These are phyloP conservation scores for Lophiotrema nucula DNA, from an alignment of 495 filamentous ascomycete genomes.

Conservation along the genomic window DNA sequence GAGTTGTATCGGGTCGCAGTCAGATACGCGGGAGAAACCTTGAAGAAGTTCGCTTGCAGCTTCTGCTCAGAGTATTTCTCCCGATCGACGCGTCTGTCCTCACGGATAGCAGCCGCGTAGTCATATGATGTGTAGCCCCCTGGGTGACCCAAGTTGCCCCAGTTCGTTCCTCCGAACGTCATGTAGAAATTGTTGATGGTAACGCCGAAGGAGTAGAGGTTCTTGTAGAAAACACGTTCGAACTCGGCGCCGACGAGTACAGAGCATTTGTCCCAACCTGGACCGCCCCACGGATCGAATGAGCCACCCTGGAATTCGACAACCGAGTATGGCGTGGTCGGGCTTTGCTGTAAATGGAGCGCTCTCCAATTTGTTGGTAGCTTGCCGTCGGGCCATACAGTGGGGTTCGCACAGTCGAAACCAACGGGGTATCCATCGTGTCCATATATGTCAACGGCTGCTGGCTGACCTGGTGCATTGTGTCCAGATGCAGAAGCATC, in stretches of 20 bases:
- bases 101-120: constrained; percentile 66
- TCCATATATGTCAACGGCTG: constrained; percentile 74
- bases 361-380: constrained; percentile 45
- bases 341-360: constrained; percentile 58
- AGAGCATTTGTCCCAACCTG: constrained; percentile 63
- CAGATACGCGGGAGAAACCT: constrained; percentile 66
- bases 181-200: constrained; percentile 68
- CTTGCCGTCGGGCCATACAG: constrained; percentile 43
- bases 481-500: constrained; percentile 61
- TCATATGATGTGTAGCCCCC: constrained; percentile 75
- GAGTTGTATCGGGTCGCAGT: constrained; percentile 38
- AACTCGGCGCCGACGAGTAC: constrained; percentile 66
- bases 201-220: constrained; percentile 63
- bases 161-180: constrained; percentile 72
- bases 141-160: constrained; percentile 75
- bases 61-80: constrained; percentile 82
- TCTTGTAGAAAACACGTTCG: constrained; percentile 79
- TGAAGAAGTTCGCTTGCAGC: constrained; percentile 68
- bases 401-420: constrained; percentile 50
- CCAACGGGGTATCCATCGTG: constrained; percentile 67
- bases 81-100: constrained; percentile 62
- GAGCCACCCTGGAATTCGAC: constrained; percentile 75
- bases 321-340: constrained; percentile 65
- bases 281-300: constrained; percentile 74
- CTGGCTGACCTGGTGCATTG: constrained; percentile 66